Base-by-base conservation (phyloP, 2,329 filamentous ascomycete species). In the Ceratocystis albifundus region DNA sequence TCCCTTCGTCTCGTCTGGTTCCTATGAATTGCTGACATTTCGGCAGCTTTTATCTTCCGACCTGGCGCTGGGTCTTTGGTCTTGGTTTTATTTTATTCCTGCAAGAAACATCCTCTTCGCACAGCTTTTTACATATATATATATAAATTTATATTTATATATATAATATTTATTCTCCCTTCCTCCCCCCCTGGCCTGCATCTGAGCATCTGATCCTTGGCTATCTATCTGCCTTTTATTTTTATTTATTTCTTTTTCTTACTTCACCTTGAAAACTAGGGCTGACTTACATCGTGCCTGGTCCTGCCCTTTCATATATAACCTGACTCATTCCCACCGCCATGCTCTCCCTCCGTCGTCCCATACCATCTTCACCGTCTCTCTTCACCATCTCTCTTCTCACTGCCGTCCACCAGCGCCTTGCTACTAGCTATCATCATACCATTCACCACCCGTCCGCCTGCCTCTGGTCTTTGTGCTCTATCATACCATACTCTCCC, bases 1-100 rank as follows among this genome's bases (percentile, higher is more conserved):
- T 64, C 32, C 48, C 20, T 65, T 59, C 20, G 20, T 65, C 32
- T 59, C 20, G 20, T 65, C 32, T 65, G 45, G 6, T 32, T n/a
- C 30, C 48, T 32, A 20, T 6, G 41, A n/a, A 28, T 55, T 28
- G 22, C 32, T 57, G 53, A 25, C 46, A 50, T 53, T 65, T 65
- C 50, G 46, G 46, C 15, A 32, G 3, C 10, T 10, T 10, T 25
- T 28, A 6, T 55, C 50, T 25, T 25, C 25, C 50, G 8, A 28
- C 20, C 36, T 41, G 36, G 36, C 36, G 36, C 36, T 55, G 50
- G 50, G 12, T 20, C 4, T 25, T 25, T 25, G 7, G 4, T 30
- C 30, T 22, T 28, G 1, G 2, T 22, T 25, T 3, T 55, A 20
- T 55, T 25, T 55, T 22, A 12, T 25, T 28, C 20, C 1, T 28